Evolutionary conservation across 495 filamentous ascomycete genomes (phyloP), one percentile per base, ranked within the genome.

Genomic region (Amphirosellinia nigrospora): DNA sequence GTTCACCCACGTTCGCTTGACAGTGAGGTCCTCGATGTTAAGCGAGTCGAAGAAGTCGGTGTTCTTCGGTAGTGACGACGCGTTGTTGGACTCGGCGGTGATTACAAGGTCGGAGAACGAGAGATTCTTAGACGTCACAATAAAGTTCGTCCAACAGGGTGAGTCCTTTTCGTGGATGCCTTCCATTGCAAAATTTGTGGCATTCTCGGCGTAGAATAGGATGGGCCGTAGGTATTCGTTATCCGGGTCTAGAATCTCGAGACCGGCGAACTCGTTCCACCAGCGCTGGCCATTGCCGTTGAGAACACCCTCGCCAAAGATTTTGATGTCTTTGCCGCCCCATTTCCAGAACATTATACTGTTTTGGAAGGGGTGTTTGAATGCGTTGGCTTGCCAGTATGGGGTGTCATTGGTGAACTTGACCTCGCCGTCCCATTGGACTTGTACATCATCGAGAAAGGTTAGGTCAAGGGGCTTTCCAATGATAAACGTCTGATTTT

Each of bases 331-430:
- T 60, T 83, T 78, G 7, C 87, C 87, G 63, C 87, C 87, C 85
- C 85, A 89, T 45, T 85, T 79, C 87, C 86, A 89, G 72, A 88
- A 89, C n/a, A 85, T 84, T 60, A 88, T 85, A 11, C 83, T 86
- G 73, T 88, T 86, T 67, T 89, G 87, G 80, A 88, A 89, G 16
- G 81, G 78, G 67, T 88, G 85, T 65, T 76, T 82, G 76, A 86
- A 89, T 71, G 87, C 78, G 71, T 88, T 85, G 19, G 74, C 80
- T 77, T 89, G 86, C 87, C 87, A 89, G 77, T 86, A 89, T 16
- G 78, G 73, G 45, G 87, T 85, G 65, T 89, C 82, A 64, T 89
- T 81, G 46, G 87, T 89, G 78, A 89, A 89, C 80, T 85, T 83
- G 63, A 89, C 75, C 75, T 87, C 82, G 52, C 87, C 87, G 50